Percentiles rank a stretch among this genome's conserved stretches.
Evolutionary conservation across 1,284 basidiomycete species (phyloP).

Genomic region (Dichomitus squalens): DNA sequence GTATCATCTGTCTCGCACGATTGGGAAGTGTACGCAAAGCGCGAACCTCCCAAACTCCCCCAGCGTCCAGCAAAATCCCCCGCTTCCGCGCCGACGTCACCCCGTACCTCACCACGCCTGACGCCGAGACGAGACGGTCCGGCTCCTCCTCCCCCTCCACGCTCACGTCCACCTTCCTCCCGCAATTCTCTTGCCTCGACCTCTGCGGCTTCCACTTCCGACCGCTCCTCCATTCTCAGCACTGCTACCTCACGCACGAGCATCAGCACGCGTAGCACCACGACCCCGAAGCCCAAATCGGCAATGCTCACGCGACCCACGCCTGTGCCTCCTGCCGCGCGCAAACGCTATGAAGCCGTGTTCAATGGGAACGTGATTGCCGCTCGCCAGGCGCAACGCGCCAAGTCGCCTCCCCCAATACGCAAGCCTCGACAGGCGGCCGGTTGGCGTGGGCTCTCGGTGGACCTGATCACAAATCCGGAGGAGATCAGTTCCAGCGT

Average conservation of each 20-base stretch:
- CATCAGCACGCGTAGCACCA: constrained; percentile 35
- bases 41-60: constrained; percentile 56
- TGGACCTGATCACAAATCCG: constrained; percentile 64
- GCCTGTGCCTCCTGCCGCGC: constrained; percentile 64
- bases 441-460: constrained; percentile 77
- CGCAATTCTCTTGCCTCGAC: constrained; percentile 27
- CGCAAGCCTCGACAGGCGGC: constrained; percentile 56
- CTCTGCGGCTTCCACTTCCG: constrained; percentile 47
- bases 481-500: constrained; percentile 33
- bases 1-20: constrained; percentile 30
- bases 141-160: constrained; percentile 25
- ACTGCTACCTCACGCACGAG: constrained; percentile 51
- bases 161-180: constrained; percentile 26
- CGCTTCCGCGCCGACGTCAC: constrained; percentile 22
- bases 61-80: constrained; percentile 43
- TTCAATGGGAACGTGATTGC: constrained; percentile 62
- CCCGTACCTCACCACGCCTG: constrained; percentile 23
- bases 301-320: constrained; percentile 50
- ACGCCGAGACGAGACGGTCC: constrained; percentile 27
- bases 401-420: constrained; percentile 34
- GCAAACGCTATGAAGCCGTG: constrained; percentile 65
- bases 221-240: constrained; percentile 66
- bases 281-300: constrained; percentile 26
- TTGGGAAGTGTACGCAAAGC: constrained; percentile 32
- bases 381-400: constrained; percentile 37